Percentiles rank a stretch among this genome's conserved stretches.
These are phyloP conservation scores for Pichia terricola DNA, from an alignment of 1,139 yeast species.

Conservation along the genomic window DNA sequence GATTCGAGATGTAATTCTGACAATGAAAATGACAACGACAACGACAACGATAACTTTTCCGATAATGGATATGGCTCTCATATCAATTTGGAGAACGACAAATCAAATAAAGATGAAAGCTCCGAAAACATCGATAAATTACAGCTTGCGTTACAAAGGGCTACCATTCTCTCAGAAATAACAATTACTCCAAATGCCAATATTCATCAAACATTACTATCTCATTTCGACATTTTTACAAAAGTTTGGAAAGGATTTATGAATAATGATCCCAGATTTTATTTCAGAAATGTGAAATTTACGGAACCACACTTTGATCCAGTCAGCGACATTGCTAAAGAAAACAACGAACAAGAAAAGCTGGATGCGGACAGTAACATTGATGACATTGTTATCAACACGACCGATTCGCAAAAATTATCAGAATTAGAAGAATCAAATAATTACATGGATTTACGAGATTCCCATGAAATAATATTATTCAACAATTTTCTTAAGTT, in stretches of 20 bases:
- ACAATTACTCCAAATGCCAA: constrained; percentile 16
- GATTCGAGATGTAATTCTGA: background rate
- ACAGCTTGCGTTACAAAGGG: constrained; percentile 15
- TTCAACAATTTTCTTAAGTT: constrained; percentile 85
- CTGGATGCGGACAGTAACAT: constrained; percentile 8
- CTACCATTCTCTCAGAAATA: constrained; percentile 20
- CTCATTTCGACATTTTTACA: constrained; percentile 15
- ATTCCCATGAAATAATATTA: constrained; percentile 62
- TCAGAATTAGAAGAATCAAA: constrained; percentile 14
- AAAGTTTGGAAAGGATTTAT: constrained; percentile 26
- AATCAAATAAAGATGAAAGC: background rate
- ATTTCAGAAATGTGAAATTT: constrained; percentile 12
- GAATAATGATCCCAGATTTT: constrained; percentile 18
- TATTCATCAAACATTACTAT: constrained; percentile 14
- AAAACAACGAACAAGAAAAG: background rate
- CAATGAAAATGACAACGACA: background rate
- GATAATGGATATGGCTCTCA: background rate
- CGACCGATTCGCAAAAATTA: constrained; percentile 13
- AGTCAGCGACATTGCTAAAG: background rate
- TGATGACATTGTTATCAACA: constrained; percentile 2
- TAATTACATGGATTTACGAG: constrained; percentile 10
- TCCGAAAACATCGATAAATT: constrained; percentile 9
- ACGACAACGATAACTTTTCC: too few relatives aligned
- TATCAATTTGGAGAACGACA: background rate
- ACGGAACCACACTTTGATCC: constrained; percentile 1